These are phyloP conservation scores for Malus asiatica DNA, from an alignment of 306 rosid species.

Conservation along the genomic window DNA sequence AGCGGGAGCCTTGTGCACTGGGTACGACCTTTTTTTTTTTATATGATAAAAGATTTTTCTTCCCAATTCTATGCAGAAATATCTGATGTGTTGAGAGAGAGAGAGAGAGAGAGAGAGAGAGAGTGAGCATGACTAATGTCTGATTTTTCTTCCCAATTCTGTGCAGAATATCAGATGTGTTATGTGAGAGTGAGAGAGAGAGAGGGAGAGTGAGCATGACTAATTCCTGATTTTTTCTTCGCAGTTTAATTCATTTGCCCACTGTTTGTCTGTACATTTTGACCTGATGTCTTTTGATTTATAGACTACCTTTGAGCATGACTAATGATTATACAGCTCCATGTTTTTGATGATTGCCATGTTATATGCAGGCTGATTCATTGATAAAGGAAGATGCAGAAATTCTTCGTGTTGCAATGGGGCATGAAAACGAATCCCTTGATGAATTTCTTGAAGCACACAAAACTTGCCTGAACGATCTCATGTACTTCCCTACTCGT, in stretches of 20 bases:
- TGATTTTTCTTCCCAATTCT: neutral
- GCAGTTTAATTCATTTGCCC: neutral
- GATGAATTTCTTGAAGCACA: constrained; percentile 91
- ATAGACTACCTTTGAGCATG: neutral
- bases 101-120: too few species aligned
- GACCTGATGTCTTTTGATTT: neutral
- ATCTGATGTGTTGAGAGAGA: neutral
- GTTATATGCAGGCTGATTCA: constrained; percentile 58
- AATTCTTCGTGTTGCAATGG: constrained; percentile 74
- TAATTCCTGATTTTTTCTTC: neutral
- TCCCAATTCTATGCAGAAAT: neutral
- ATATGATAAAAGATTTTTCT: neutral
- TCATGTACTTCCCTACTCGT: constrained; percentile 76
- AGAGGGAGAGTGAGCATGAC: neutral
- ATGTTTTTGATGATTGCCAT: constrained; percentile 10
- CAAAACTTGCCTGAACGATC: constrained; percentile 68
- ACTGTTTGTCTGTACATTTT: neutral
- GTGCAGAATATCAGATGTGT: too few species aligned
- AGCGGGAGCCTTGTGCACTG: too few species aligned
- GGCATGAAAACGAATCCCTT: constrained; percentile 70
- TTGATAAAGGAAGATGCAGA: constrained; percentile 66
- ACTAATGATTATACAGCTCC: neutral
- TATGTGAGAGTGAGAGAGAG: too few species aligned
- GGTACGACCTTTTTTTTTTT: too few species aligned
- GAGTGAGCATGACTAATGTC: neutral